Evolutionary conservation across 2,329 filamentous ascomycete species (phyloP).

Genomic region (Blumeria graminis): DNA sequence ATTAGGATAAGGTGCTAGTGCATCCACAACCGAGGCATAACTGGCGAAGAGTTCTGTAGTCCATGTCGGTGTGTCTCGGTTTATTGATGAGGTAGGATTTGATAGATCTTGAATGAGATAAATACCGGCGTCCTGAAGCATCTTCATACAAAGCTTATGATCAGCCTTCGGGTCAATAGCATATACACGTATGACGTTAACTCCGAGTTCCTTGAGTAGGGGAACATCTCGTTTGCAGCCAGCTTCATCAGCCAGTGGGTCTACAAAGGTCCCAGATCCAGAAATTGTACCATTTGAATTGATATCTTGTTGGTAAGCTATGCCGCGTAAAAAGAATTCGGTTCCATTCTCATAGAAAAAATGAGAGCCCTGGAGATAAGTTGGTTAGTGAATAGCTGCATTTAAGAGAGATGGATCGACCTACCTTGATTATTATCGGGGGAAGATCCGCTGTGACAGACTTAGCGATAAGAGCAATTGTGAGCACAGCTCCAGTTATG

Average conservation of each 20-base stretch:
- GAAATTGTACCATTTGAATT: constrained; percentile 28
- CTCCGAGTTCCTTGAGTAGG: constrained; percentile 50
- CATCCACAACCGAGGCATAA: constrained; percentile 67
- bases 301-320: constrained; percentile 80
- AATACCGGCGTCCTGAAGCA: constrained; percentile 66
- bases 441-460: constrained; percentile 29
- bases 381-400: not conserved
- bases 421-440: constrained; percentile 23
- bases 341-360: constrained; percentile 29
- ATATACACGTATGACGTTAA: constrained; percentile 90
- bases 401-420: not conserved
- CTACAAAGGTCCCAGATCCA: constrained; percentile 35
- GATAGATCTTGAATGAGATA: constrained; percentile 85
- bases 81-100: constrained; percentile 62
- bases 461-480: constrained; percentile 26
- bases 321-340: constrained; percentile 83
- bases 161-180: constrained; percentile 59
- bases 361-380: constrained; percentile 13
- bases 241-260: constrained; percentile 52
- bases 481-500: constrained; percentile 19
- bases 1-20: constrained; percentile 63
- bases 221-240: constrained; percentile 71
- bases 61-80: constrained; percentile 60
- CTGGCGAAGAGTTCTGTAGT: constrained; percentile 51
- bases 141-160: constrained; percentile 65